These are phyloP conservation scores for Penicillium paneum DNA, from an alignment of 2,329 filamentous ascomycete genomes.

Conservation along the genomic window DNA sequence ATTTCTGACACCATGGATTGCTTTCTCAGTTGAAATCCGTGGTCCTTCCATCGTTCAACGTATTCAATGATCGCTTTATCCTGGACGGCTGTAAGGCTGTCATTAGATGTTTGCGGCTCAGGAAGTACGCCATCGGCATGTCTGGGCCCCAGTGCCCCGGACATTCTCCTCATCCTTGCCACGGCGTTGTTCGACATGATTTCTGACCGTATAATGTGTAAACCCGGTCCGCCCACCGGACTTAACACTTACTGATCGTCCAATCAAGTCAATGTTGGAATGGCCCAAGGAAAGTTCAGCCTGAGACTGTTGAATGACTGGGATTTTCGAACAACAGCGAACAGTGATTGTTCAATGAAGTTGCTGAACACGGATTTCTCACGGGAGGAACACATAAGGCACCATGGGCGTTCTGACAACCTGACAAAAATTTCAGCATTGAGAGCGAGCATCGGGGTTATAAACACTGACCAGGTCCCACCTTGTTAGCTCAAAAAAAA, in stretches of 20 bases:
- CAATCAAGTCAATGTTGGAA: too few relatives aligned
- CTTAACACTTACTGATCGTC: too few relatives aligned
- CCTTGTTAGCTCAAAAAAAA: not conserved
- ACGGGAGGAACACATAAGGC: too few relatives aligned
- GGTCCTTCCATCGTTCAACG: not conserved
- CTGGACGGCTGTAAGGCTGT: not conserved
- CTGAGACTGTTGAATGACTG: too few relatives aligned
- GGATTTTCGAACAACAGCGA: too few relatives aligned
- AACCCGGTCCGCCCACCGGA: too few relatives aligned
- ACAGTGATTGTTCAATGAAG: too few relatives aligned
- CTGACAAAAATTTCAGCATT: too few relatives aligned
- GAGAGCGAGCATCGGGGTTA: not conserved
- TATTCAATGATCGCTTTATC: not conserved
- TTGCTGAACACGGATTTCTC: too few relatives aligned
- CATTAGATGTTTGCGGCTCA: not conserved
- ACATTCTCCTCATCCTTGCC: not conserved
- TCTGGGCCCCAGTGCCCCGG: not conserved
- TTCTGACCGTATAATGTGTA: too few relatives aligned
- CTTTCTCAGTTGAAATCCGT: not conserved
- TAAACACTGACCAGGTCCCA: not conserved
- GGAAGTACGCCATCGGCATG: not conserved
- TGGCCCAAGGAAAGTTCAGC: too few relatives aligned
- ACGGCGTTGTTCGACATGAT: not conserved
- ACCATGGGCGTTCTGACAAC: too few relatives aligned
- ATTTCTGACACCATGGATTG: not conserved